A percentile compares a stretch with the other conserved stretches of the same genome.
These are phyloP conservation scores for Termitomyces sp. DNA, from an alignment of 768 basidiomycete species.

Conservation along the genomic window DNA sequence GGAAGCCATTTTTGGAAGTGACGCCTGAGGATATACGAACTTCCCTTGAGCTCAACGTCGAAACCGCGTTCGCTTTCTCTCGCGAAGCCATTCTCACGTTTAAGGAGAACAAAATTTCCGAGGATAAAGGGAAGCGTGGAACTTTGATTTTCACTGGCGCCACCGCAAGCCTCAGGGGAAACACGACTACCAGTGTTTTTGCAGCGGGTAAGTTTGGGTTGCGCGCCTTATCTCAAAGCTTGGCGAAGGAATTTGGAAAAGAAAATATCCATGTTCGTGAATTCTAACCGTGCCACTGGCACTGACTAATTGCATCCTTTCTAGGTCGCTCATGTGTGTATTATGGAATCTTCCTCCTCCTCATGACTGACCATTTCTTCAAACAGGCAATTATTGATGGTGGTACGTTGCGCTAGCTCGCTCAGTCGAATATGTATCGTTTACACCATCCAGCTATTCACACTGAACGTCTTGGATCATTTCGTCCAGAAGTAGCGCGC, in stretches of 20 bases:
- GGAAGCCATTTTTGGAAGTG: slow-evolving; percentile 64
- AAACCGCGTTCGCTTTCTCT: slow-evolving; percentile 60
- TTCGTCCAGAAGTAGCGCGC: slow-evolving; percentile 31
- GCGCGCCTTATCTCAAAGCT: slow-evolving; percentile 62
- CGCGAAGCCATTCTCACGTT: slow-evolving; percentile 55
- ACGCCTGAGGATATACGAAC: slow-evolving; percentile 52
- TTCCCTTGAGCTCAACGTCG: slow-evolving; percentile 46
- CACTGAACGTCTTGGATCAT: slow-evolving; percentile 24
- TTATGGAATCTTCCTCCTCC: not conserved
- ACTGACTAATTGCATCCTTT: not conserved
- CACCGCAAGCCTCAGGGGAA: slow-evolving; percentile 62
- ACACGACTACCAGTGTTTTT: slow-evolving; percentile 54
- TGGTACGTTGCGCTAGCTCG: slow-evolving; percentile 21
- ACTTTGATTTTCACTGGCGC: slow-evolving; percentile 71
- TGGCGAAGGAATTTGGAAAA: slow-evolving; percentile 72
- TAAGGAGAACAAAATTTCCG: slow-evolving; percentile 49
- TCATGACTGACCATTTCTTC: not conserved
- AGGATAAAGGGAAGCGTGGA: slow-evolving; percentile 50
- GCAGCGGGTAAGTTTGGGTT: slow-evolving; percentile 60
- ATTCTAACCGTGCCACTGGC: not conserved
- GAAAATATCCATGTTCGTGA: slow-evolving; percentile 61
- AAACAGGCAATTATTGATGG: slow-evolving; percentile 67
- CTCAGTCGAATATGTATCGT: not conserved
- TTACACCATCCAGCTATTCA: slow-evolving; percentile 25
- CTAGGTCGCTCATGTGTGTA: slow-evolving; percentile 63